Evolutionary conservation across 345 rosid species (phyloP), one percentile per base, ranked within the genome.

Genomic region (Eucalyptus decipiens): DNA sequence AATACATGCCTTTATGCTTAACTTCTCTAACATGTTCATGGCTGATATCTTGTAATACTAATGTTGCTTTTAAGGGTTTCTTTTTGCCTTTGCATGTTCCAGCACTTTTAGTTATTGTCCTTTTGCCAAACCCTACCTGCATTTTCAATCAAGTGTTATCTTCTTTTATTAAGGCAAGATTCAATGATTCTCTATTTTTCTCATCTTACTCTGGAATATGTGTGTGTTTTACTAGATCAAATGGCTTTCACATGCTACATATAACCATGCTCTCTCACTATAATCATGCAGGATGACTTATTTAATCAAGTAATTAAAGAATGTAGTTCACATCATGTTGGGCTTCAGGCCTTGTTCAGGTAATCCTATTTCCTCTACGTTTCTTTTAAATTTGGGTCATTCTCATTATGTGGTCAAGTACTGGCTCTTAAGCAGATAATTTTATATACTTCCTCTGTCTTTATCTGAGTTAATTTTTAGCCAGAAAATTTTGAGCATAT

Each of bases 341-440:
- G 92, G 50, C 93, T 95, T 83, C 97, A 95, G 92, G 93, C 96
- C 23, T 91, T 93, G 89, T 94, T 95, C 76, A 93, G 95, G 98
- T 94, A 88, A 69, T 87, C 72, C 49, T 80, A 37, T 85, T 88
- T 85, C 56, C 43, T 47, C 11, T 47, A 47, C 11, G 8, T 34
- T 86, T 18, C 16, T 56, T 26, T 40, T 9, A 37, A 48, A 60
- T 86, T 69, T 28, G 26, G 50, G 15, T n/a, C 67, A 40, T 88
- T 69, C 86, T 83, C 80, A 47, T 76, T 37, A 72, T 34, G 45
- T 52, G 32, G 34, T 87, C 80, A 43, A 52, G 88, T 40, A 76
- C 6, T 42, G 30, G 67, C 45, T 86, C 21, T 52, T 86, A 42
- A 49, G 45, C 7, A 52, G 26, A 56, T 52, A 7, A 34, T 51